Percentiles rank a stretch among this genome's conserved stretches.
phyloP scores from a whole-genome alignment of 441 rosid species.

The Isatis lusitanica region DNA sequence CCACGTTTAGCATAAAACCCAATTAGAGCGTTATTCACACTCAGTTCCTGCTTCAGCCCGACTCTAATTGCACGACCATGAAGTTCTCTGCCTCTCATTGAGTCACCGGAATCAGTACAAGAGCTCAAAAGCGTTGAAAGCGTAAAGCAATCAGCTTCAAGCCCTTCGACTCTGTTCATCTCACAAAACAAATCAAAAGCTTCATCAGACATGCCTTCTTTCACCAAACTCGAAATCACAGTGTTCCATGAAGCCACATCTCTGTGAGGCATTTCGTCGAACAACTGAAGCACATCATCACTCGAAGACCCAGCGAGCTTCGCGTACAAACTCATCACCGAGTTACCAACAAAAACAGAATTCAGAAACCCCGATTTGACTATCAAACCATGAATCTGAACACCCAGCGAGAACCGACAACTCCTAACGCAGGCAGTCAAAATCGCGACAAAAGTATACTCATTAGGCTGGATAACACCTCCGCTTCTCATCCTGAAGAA shows the following conservation, averaged over 20 bases:
- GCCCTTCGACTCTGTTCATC: slow-evolving; percentile 39
- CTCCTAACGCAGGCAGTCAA: slow-evolving; percentile 65
- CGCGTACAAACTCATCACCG: slow-evolving; percentile 61
- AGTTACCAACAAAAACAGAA: slow-evolving; percentile 55
- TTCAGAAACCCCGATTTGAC: slow-evolving; percentile 51
- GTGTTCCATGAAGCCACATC: slow-evolving; percentile 79
- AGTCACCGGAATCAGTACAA: slow-evolving; percentile 45
- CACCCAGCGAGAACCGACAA: slow-evolving; percentile 54
- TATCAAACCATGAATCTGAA: slow-evolving; percentile 67
- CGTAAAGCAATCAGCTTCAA: slow-evolving; percentile 56
- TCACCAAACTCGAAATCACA: slow-evolving; percentile 60
- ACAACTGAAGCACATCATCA: slow-evolving; percentile 44
- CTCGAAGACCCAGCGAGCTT: slow-evolving; percentile 42
- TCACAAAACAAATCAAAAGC: slow-evolving; percentile 52
- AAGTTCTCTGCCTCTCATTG: slow-evolving; percentile 55
- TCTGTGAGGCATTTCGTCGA: slow-evolving; percentile 66
- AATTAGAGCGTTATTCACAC: slow-evolving; percentile 65
- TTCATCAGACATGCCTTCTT: slow-evolving; percentile 37
- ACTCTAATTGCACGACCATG: slow-evolving; percentile 62
- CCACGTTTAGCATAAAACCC: slow-evolving; percentile 60
- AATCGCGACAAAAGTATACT: slow-evolving; percentile 66
- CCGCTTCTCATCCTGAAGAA: slow-evolving; percentile 58
- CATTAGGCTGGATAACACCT: slow-evolving; percentile 64
- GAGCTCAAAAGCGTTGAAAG: slow-evolving; percentile 63
- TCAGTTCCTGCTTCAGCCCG: slow-evolving; percentile 58